phyloP scores from a whole-genome alignment of 306 rosid genomes.

The Chamaecrista fasciculata region DNA sequence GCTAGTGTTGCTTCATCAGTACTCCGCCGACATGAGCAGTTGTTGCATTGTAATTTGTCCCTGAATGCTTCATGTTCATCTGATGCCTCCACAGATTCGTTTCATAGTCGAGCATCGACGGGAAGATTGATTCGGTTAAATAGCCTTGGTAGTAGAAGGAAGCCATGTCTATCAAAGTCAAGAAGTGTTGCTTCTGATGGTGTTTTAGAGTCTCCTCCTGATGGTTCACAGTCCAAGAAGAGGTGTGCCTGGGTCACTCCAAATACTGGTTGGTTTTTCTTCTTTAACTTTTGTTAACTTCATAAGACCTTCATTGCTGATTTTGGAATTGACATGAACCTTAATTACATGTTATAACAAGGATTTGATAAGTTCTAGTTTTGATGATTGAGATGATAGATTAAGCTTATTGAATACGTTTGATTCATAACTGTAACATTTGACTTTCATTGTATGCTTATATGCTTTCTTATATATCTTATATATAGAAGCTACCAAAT shows the following conservation, averaged over 20 bases:
- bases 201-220: constrained; percentile 53
- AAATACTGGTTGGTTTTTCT: constrained; percentile 63
- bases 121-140: constrained; percentile 68
- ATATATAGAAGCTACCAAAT: constrained; percentile 4
- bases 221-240: constrained; percentile 52
- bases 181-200: constrained; percentile 77
- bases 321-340: neutral
- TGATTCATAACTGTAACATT: neutral
- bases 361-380: constrained; percentile 12
- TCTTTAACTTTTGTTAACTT: constrained; percentile 11
- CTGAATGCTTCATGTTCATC: constrained; percentile 82
- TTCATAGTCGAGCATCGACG: constrained; percentile 76
- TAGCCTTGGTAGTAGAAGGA: constrained; percentile 63
- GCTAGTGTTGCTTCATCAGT: constrained; percentile 52
- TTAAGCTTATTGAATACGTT: neutral
- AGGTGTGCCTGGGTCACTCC: constrained; percentile 89
- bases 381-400: constrained; percentile 1
- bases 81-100: constrained; percentile 85
- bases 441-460: neutral
- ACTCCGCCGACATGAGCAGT: constrained; percentile 72
- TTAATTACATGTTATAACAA: neutral
- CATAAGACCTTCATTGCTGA: neutral
- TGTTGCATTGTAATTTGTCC: constrained; percentile 65
- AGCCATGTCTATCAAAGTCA: constrained; percentile 55
- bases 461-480: too few relatives aligned